Evolutionary conservation across 2,329 filamentous ascomycete species (phyloP).

Genomic region (Cladophialophora carrionii): DNA sequence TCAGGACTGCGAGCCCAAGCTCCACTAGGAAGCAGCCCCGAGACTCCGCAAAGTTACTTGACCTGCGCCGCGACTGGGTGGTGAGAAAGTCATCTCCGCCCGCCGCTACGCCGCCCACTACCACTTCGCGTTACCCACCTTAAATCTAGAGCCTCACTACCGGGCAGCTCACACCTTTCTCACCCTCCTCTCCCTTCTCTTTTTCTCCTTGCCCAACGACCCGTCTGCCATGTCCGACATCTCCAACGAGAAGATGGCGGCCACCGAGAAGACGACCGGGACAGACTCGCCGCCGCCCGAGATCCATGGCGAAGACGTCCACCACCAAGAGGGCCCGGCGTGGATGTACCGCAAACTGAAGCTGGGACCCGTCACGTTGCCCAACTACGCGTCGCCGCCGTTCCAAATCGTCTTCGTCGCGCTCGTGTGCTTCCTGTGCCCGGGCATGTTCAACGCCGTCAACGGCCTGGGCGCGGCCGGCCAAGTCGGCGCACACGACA

Average conservation of each 20-base stretch:
- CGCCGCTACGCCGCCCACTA: constrained; percentile 5
- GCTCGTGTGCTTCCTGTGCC: constrained; percentile 71
- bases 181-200: background rate
- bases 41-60: constrained; percentile 12
- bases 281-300: constrained; percentile 29
- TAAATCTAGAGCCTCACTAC: constrained; percentile 22
- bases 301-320: constrained; percentile 19
- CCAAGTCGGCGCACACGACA: constrained; percentile 59
- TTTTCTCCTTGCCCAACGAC: constrained; percentile 2
- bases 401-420: constrained; percentile 72
- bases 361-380: constrained; percentile 58
- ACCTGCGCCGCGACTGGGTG: no score
- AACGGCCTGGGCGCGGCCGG: constrained; percentile 68
- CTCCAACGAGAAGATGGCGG: constrained; percentile 35
- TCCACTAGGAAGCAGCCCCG: constrained; percentile 30
- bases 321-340: constrained; percentile 41
- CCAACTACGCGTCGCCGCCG: constrained; percentile 74
- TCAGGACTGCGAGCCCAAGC: constrained; percentile 11
- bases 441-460: constrained; percentile 73
- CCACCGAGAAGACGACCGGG: constrained; percentile 24
- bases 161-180: constrained; percentile 11
- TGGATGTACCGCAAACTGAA: constrained; percentile 71
- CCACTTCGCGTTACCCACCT: background rate
- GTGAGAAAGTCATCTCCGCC: constrained; percentile 24
- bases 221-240: constrained; percentile 29